A percentile compares a stretch with the other conserved stretches of the same genome.
phyloP scores from a whole-genome alignment of 2,329 filamentous ascomycete species.

The Alternaria postmessia region DNA sequence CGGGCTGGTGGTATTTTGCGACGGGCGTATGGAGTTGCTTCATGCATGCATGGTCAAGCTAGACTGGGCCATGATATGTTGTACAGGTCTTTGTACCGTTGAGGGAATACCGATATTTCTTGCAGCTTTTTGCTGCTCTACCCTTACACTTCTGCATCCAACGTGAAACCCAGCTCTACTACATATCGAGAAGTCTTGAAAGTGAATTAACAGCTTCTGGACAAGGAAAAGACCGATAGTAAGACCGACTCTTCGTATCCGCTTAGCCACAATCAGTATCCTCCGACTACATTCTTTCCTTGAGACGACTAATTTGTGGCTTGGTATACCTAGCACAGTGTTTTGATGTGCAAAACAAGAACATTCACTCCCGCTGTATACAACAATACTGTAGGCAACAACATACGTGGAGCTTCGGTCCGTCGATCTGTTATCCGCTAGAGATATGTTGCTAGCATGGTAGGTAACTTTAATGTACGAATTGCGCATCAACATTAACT shows the following conservation, averaged over 20 bases:
- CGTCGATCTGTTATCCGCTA: too few relatives aligned
- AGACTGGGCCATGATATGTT: not conserved
- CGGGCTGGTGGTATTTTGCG: conserved; percentile 21
- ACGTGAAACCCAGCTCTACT: not conserved
- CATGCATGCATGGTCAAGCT: not conserved
- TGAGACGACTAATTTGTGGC: not conserved
- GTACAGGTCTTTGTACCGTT: not conserved
- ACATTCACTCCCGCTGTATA: not conserved
- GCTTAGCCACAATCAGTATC: not conserved
- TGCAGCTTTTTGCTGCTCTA: not conserved
- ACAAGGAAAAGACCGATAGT: not conserved
- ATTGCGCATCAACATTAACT: too few relatives aligned
- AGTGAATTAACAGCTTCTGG: not conserved
- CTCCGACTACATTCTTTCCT: not conserved
- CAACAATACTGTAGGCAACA: too few relatives aligned
- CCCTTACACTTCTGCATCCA: not conserved
- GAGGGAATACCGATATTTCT: not conserved
- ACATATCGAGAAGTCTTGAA: not conserved
- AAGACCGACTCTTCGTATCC: not conserved
- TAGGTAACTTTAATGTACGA: too few relatives aligned
- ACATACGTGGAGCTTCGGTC: not conserved
- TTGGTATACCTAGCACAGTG: not conserved
- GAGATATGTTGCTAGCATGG: too few relatives aligned
- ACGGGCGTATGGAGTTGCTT: conserved; percentile 25
- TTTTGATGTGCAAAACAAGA: not conserved